Base-by-base conservation (phyloP, 1,139 yeast genomes). In the Lizanozyma gosingica region DNA sequence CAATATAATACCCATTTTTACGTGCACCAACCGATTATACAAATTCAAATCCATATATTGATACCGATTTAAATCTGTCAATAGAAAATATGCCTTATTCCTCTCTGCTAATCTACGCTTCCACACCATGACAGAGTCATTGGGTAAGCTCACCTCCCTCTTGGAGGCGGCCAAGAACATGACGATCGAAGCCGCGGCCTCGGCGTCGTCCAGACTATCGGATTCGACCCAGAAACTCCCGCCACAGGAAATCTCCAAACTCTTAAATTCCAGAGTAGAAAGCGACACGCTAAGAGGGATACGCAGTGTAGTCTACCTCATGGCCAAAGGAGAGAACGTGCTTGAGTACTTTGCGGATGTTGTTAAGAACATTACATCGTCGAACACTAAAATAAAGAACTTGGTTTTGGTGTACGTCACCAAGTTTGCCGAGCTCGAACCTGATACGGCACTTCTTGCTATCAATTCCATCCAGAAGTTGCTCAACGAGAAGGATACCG, bases 401-500 rank as follows among this genome's bases (percentile, higher is more conserved):
- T 68, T 92, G 56, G 96, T 92, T 3, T 80, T 87, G 59, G 71
- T 83, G 1, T 88, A 87, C 52, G 63, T 92, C 40, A 65, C 81
- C 27, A 72, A 85, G 41, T 90, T 79, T 57, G 94, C 96, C 14
- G 95, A 86, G 47, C 65, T 72, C 39, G 92, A 87, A 50, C 96
- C 94, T 3, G 95, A 90, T 57, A 72, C 87, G 15, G 94, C 97
- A 1, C 69, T 94, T 29, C 67, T 94, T 39, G 80, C 96, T 0
- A 84, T 94, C 50, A 94, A 94, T 60, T 85, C 97, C 0, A 84
- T 94, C 38, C 98, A 94, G 57, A 87, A 85, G 57, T 72, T 86
- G 1, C 63, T 92, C 35, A 70, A 73, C 17, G 95, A 88, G 52
- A 76, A 79, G 47, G 75, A 73, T 44, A 83, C 94, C 0, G 71